Base-by-base conservation (phyloP, 73 alveolate genomes). In the Urostyla sp. region DNA sequence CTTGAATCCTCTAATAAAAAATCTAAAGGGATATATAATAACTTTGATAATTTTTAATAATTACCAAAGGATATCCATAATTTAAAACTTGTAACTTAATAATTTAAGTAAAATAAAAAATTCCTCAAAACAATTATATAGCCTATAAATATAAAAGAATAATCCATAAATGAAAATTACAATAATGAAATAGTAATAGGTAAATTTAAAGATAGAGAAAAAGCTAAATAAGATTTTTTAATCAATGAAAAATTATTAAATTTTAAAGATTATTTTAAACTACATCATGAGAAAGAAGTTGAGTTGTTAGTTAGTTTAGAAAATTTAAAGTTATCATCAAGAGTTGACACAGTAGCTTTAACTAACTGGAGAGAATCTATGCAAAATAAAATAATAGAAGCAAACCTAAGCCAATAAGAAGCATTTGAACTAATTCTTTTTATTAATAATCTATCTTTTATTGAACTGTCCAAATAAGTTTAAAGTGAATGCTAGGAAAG, bases 311-410 rank as follows among this genome's bases (percentile, higher is more conserved):
- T 59, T 10, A 59, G 76, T 59, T 36, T 59, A 11, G 76, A 59
- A 21, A 59, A 59, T n/a, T 36, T 59, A 4, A 59, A 59, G 18
- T 36, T 59, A 7, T 59, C 76, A 11, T 24, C 76, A 30, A 59
- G 76, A 59, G 56, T 59, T 23, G 76, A 59, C 30, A 59, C 76
- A 13, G 37, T 59, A 18, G 52, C 76, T 3, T 27, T 59, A 3
- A 35, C 16, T 15, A 55, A 59, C 6, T 59, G 76, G 76, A 6
- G 32, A 6, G 31, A 7, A 7, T 18, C 32, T 15, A 59, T 59
- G 55, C 27, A 59, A 20, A 59, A 35, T 36, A 6, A 32, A 59
- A n/a, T 18, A 6, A 59, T 15, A 4, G 32, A 24, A 18, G 10
- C 6, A 13, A 59, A 59, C 18, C 3, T 59, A 4, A 10, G 15